These are phyloP conservation scores for Serendipita sp. DNA, from an alignment of 768 basidiomycete species.

Conservation along the genomic window DNA sequence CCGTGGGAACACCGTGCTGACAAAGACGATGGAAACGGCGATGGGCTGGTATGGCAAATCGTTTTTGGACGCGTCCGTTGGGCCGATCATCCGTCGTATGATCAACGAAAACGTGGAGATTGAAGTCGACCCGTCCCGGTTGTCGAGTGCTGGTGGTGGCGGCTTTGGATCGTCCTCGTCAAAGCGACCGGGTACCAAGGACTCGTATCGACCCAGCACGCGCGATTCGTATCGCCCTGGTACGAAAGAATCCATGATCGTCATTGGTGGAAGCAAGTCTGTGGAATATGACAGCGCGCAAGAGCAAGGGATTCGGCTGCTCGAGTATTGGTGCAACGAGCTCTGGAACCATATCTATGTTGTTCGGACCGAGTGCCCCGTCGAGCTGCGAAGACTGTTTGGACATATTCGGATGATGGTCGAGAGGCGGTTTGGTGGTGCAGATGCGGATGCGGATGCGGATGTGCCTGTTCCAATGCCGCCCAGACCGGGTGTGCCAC, in stretches of 20 bases:
- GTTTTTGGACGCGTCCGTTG: slow-evolving; percentile 71
- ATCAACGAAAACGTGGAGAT: slow-evolving; percentile 60
- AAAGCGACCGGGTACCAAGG: slow-evolving; percentile 45
- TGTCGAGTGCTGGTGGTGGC: slow-evolving; percentile 5
- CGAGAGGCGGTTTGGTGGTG: slow-evolving; percentile 28
- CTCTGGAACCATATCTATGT: slow-evolving; percentile 74
- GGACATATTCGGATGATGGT: slow-evolving; percentile 56
- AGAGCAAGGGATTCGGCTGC: slow-evolving; percentile 48
- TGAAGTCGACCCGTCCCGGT: slow-evolving; percentile 63
- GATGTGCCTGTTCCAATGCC: not conserved
- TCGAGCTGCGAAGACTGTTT: slow-evolving; percentile 60
- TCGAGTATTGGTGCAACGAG: slow-evolving; percentile 64
- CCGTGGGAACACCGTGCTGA: slow-evolving; percentile 41
- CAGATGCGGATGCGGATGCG: slow-evolving; percentile 27
- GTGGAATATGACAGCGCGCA: not conserved
- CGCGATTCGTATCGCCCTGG: not conserved
- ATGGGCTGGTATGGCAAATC: slow-evolving; percentile 70
- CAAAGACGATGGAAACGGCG: slow-evolving; percentile 55
- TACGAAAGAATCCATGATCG: not conserved
- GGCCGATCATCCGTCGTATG: slow-evolving; percentile 48
- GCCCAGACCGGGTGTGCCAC: not conserved
- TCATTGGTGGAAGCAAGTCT: not conserved
- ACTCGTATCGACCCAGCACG: slow-evolving; percentile 15
- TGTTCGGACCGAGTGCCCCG: slow-evolving; percentile 54
- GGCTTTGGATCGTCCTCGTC: slow-evolving; percentile 9